Percentiles rank a stretch among this genome's conserved stretches.
phyloP scores from a whole-genome alignment of 352 stramenopile species.

The Blastocystis sp. region DNA sequence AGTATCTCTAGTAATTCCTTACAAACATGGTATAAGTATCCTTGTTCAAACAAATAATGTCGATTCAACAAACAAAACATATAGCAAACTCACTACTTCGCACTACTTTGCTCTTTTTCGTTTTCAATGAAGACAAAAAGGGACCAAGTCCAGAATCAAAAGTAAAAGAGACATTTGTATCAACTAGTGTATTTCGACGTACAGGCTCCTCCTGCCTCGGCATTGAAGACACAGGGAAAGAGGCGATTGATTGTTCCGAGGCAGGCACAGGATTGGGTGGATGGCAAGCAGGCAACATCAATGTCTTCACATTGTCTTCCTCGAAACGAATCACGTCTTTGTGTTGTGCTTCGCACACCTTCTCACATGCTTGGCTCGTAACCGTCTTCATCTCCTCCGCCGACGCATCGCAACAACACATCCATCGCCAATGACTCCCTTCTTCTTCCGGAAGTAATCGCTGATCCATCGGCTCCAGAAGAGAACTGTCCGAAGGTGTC shows the following conservation, averaged over 20 bases:
- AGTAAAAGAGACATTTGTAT: background rate
- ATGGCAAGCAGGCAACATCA: background rate
- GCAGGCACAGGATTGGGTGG: background rate
- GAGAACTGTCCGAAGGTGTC: background rate
- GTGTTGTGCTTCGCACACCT: background rate
- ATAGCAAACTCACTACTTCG: constrained; percentile 12
- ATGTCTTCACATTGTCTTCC: background rate
- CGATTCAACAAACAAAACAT: background rate
- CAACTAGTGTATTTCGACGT: background rate
- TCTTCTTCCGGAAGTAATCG: too few species aligned
- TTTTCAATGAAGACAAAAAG: constrained; percentile 42
- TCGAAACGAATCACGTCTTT: background rate
- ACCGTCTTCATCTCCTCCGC: background rate
- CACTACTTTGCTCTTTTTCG: constrained; percentile 4
- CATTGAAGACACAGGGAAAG: background rate
- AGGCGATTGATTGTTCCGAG: background rate
- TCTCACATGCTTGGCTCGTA: background rate
- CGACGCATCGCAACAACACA: background rate
- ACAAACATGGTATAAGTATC: background rate
- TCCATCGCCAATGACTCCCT: background rate
- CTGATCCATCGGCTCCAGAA: background rate
- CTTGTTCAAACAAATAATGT: background rate
- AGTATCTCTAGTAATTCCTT: background rate
- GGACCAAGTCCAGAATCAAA: constrained; percentile 24
- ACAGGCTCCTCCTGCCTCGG: background rate